Evolutionary conservation across 768 basidiomycete genomes (phyloP), one percentile per base, ranked within the genome.

Genomic region (Lentinula aciculospora): DNA sequence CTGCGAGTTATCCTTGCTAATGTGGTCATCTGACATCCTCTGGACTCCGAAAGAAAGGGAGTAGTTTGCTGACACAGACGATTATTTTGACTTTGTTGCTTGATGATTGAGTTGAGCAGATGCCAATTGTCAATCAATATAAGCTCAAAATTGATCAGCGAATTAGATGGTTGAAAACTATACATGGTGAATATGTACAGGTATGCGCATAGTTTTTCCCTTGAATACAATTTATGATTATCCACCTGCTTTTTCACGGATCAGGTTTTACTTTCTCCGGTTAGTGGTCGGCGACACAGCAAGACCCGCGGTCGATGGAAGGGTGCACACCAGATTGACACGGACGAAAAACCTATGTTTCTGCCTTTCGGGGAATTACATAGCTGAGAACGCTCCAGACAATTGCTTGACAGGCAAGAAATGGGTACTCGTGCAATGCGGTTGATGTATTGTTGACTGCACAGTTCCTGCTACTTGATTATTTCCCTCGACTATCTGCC

Each of bases 291-390:
- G 49, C 32, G 19, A 29, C 21, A n/a, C n/a, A 44, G n/a, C 42
- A 48, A 31, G 46, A 31, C 46, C 46, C 46, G 46, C 46, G 46
- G 46, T 48, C 29, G 46, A 48, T 48, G 46, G 46, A 48, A 31
- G 46, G 46, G 27, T 48, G 46, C 2, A 48, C 17, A 23, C n/a
- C 13, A 5, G 29, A 48, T 15, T 31, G 3, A 28, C 25, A 9
- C 21, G 42, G 21, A 44, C 23, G 42, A 44, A 44, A 44, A 44
- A 19, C 42, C 42, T 21, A 21, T 44, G 21, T 23, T 39, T n/a
- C 42, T 44, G 23, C 42, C 42, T 44, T 44, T 44, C 23, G 42
- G 42, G 21, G 42, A 44, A 21, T 44, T 6, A 4, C 9, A 12
- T 9, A 44, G 21, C 21, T 42, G 40, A 44, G 42, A 44, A 44